Base-by-base conservation (phyloP, 73 alveolate genomes). In the Tetrahymena borealis region DNA sequence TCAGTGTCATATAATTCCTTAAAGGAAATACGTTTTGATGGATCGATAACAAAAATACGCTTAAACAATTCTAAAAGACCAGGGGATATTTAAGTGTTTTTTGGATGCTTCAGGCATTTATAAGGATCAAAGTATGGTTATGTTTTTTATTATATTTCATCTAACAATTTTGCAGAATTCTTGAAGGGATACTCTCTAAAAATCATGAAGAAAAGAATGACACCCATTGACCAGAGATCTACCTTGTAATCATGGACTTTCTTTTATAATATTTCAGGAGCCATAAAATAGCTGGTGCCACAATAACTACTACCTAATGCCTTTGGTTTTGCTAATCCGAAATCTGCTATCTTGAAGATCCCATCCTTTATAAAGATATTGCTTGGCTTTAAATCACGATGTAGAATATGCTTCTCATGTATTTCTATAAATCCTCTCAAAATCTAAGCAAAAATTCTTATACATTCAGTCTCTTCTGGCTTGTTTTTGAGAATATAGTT, bases 211-310 rank as follows among this genome's bases (percentile, higher is more conserved):
- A 60, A 94, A 91, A 96, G 96, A 16, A 97, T 93, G 38, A 97
- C 96, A 10, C 99, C 99, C 78, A 97, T 42, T 42, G 97, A 91
- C 99, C 99, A 97, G 31, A 97, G 79, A 94, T 97, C 99, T 11
- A 96, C 97, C 91, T 96, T 96, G 78, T 90, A 94, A 33, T 92
- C 98, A 96, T 97, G 96, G 42, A 92, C 93, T 38, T 91, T n/a
- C 40, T 93, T 96, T 60, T 77, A 78, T 9, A 96, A 98, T 0
- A 96, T 96, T 97, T 97, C 99, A 39, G 99, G 99, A 24, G 99
- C 99, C 99, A 97, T 97, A 95, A 97, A 97, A 42, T 97, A 95
- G 79, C 97, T 91, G 38, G 98, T 97, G 1, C 99, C 99, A 31
- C 95, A 95, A 35, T 60, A 60, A 35, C 85, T 60, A 20, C 85